Conservation (phyloP, 1,284 basidiomycete genomes). For the Austropuccinia psidii region DNA sequence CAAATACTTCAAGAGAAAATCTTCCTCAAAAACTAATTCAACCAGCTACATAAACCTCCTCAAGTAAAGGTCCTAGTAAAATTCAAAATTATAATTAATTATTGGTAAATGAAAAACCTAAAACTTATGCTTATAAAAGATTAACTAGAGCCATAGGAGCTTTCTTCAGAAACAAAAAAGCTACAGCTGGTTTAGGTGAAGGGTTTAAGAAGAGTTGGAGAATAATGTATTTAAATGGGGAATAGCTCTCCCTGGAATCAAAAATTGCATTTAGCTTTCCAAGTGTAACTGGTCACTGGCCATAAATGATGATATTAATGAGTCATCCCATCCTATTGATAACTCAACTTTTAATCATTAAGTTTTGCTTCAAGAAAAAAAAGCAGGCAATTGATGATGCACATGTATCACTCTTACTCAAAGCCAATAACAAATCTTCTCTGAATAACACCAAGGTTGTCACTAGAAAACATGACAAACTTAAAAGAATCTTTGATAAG, state of each 20-base stretch:
- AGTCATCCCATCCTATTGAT: too few species aligned
- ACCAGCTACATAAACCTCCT: neutral
- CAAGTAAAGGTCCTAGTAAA: too few species aligned
- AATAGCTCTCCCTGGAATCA: constrained; percentile 97
- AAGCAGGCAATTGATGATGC: constrained; percentile 76
- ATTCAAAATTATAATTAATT: constrained; percentile 33
- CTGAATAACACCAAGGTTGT: constrained; percentile 68
- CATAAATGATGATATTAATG: constrained; percentile 37
- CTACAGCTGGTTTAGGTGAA: constrained; percentile 70
- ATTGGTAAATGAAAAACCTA: constrained; percentile 47
- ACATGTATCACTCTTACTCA: constrained; percentile 67
- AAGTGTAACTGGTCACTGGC: constrained; percentile 69
- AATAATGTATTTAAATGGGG: constrained; percentile 87
- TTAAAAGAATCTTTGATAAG: constrained; percentile 61
- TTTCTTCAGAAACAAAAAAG: constrained; percentile 45
- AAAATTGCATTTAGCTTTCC: too few species aligned
- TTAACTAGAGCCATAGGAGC: constrained; percentile 55
- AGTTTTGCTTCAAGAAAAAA: constrained; percentile 7
- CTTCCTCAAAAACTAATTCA: constrained; percentile 8
- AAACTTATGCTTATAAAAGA: constrained; percentile 72
- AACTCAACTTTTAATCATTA: constrained; percentile 52
- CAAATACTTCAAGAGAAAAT: constrained; percentile 46
- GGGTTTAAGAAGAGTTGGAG: constrained; percentile 86
- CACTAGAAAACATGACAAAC: constrained; percentile 76
- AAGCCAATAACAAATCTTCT: constrained; percentile 62